Base-by-base conservation (phyloP, 2,329 filamentous ascomycete genomes). In the Trichocomaceae sp. region DNA sequence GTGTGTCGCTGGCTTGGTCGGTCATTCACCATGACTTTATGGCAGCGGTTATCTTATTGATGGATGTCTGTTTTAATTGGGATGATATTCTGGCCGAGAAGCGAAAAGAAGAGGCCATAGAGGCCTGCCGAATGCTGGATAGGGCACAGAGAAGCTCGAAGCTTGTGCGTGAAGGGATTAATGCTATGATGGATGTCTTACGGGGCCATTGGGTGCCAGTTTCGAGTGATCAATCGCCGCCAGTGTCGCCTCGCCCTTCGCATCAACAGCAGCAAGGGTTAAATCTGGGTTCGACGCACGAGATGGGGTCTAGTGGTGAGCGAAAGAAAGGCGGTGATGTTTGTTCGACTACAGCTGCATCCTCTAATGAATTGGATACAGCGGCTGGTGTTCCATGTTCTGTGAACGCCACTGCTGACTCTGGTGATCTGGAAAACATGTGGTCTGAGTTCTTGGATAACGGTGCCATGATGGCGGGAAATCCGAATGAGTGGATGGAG, bases 11-110 rank as follows among this genome's bases (percentile, higher is more conserved):
- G 2, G 61, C 66, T 13, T 71, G 69, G 65, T 60, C 64, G 2
- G 62, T 71, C 5, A 66, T 70, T 59, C 67, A 75, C 54, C 70
- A 73, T 45, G 65, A 74, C 0, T 74, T 74, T 52, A 67, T 74
- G 61, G 71, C 72, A 1, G 68, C 69, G 1, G 68, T 70, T 1
- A 68, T 72, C 5, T 52, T 75, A 10, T 57, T 73, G 4, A 70
- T 74, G 56, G 72, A 74, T 37, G 63, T 70, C 0, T 74, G 71
- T 55, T 70, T 72, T 57, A 73, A 73, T 44, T 68, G 65, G 59
- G 68, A 69, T 47, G 69, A 73, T 42, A 65, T 69, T 1, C 55
- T 70, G 0, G 69, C 66, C 1, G 67, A 70, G 5, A 66, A 63
- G 12, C 61, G 71, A 5, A 66, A 66, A 33, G 58, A 67, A 23